phyloP scores from a whole-genome alignment of 164 flowering plant genomes.

The Hamamelis virginiana region DNA sequence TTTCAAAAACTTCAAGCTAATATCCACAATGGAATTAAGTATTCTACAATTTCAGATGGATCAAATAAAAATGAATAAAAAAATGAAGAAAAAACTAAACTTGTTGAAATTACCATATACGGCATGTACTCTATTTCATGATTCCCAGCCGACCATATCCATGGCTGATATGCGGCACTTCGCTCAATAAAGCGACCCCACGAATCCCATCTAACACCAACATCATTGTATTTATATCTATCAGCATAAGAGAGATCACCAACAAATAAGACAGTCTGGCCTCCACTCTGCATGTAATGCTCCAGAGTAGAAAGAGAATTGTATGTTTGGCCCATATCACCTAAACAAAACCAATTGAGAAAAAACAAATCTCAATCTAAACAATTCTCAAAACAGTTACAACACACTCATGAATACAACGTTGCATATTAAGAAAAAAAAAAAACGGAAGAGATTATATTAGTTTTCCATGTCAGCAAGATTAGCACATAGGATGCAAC shows the following conservation, averaged over 20 bases:
- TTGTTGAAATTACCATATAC: constrained; percentile 54
- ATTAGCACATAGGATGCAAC: background rate
- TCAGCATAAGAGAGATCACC: constrained; percentile 99
- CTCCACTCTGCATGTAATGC: constrained; percentile 81
- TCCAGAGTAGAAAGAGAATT: constrained; percentile 90
- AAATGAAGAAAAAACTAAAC: background rate
- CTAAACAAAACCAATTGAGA: constrained; percentile 30
- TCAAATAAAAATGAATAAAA: background rate
- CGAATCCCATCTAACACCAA: constrained; percentile 88
- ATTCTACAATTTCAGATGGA: background rate
- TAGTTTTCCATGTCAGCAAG: background rate
- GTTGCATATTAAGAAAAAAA: background rate
- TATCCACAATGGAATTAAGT: background rate
- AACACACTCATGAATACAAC: background rate
- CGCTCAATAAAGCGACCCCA: constrained; percentile 87
- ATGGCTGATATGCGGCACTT: constrained; percentile 90
- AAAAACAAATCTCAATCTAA: background rate
- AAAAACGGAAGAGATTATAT: background rate
- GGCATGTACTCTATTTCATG: constrained; percentile 96
- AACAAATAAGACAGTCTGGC: constrained; percentile 70
- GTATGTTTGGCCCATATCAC: constrained; percentile 94
- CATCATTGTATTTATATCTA: constrained; percentile 69
- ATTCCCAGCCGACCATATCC: constrained; percentile 97
- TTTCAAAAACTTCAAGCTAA: background rate
- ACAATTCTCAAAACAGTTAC: background rate